Evolutionary conservation across 129 eudicot species (phyloP).

Genomic region (Chrysanthemum lavandulifolium): DNA sequence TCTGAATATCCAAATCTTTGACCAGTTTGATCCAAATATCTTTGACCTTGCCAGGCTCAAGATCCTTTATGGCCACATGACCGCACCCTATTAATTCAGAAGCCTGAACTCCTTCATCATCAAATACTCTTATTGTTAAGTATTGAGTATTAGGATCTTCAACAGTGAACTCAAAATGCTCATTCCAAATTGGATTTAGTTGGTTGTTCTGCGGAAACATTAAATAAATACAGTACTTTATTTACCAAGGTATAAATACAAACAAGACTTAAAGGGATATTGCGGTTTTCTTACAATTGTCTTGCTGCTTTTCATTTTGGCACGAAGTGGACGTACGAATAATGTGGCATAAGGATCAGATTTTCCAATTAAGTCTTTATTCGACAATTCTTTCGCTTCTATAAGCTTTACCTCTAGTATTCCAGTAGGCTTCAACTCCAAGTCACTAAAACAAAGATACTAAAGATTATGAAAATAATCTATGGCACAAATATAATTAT

Average conservation of each 20-base stretch:
- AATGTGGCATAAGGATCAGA: constrained; percentile 85
- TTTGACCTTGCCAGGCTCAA: constrained; percentile 84
- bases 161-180: constrained; percentile 80
- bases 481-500: background rate
- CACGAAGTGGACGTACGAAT: constrained; percentile 74
- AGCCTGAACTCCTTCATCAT: constrained; percentile 94
- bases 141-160: constrained; percentile 80
- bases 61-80: constrained; percentile 49
- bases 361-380: constrained; percentile 84
- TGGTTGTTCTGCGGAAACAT: constrained; percentile 56
- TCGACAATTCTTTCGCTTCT: constrained; percentile 84
- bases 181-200: constrained; percentile 96
- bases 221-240: background rate
- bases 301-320: constrained; percentile 68
- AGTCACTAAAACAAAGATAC: constrained; percentile 44
- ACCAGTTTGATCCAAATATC: constrained; percentile 83
- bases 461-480: background rate
- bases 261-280: background rate
- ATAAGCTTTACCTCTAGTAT: constrained; percentile 78
- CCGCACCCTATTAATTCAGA: constrained; percentile 84
- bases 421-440: constrained; percentile 84
- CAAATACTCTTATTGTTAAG: constrained; percentile 71
- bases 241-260: background rate
- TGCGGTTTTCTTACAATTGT: constrained; percentile 50
- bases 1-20: constrained; percentile 73